A percentile compares a stretch with the other conserved stretches of the same genome.
phyloP scores from a whole-genome alignment of 2,329 filamentous ascomycete genomes.

The Cytospora chrysosperma region DNA sequence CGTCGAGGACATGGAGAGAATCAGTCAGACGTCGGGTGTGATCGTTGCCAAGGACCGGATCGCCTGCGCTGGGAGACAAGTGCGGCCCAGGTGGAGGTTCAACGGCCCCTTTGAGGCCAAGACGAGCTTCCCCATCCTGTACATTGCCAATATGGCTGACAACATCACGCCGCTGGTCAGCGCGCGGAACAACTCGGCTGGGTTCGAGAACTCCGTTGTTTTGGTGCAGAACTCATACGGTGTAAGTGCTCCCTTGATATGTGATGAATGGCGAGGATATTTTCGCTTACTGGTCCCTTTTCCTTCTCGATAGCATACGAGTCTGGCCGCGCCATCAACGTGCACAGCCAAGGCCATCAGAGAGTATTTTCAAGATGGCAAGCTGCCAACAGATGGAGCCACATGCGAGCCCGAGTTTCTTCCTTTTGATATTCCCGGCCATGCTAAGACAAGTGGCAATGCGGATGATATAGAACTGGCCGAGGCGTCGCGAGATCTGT shows the following conservation, averaged over 20 bases:
- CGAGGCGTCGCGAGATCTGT: slow-evolving; percentile 20
- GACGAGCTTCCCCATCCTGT: slow-evolving; percentile 44
- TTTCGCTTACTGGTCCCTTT: background rate
- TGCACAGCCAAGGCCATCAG: slow-evolving; percentile 44
- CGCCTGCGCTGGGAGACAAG: slow-evolving; percentile 39
- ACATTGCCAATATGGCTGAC: slow-evolving; percentile 43
- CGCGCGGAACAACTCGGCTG: slow-evolving; percentile 42
- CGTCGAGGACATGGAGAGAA: slow-evolving; percentile 34
- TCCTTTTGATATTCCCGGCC: slow-evolving; percentile 39
- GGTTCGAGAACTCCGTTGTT: slow-evolving; percentile 46
- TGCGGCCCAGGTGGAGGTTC: slow-evolving; percentile 42
- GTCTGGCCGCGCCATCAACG: slow-evolving; percentile 42
- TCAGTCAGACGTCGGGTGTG: slow-evolving; percentile 45
- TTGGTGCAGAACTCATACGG: slow-evolving; percentile 52
- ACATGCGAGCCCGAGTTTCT: slow-evolving; percentile 46
- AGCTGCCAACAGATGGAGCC: slow-evolving; percentile 43
- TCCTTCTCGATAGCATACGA: slow-evolving; percentile 45
- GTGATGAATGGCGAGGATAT: background rate
- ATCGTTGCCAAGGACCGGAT: slow-evolving; percentile 43
- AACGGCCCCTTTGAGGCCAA: slow-evolving; percentile 31
- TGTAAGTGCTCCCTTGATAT: slow-evolving; percentile 35
- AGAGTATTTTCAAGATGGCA: slow-evolving; percentile 46
- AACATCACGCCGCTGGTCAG: slow-evolving; percentile 47
- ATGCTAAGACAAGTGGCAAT: background rate
- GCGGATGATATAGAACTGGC: slow-evolving; percentile 14